Evolutionary conservation across 1,139 yeast species (phyloP), one percentile per base, ranked within the genome.

Genomic region (Geotrichum siamense): DNA sequence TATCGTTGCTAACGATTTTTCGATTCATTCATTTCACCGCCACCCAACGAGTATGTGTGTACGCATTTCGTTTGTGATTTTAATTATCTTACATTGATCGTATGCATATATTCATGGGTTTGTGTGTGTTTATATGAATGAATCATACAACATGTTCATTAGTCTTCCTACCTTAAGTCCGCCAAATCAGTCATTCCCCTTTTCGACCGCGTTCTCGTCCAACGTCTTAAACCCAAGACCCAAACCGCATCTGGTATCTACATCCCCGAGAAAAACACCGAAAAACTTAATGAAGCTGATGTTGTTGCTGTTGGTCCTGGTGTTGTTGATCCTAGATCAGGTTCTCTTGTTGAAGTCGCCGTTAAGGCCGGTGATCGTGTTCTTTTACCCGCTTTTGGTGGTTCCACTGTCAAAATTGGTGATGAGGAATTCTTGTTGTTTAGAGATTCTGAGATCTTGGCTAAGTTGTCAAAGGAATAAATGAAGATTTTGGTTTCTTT

Each of bases 191-290:
- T 91, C 61, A 79, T 82, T 58, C 98, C 98, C 54, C 78, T 91
- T 57, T 75, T 91, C 58, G 97, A 91, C 79, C 83, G 97, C 70
- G 91, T 91, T 49, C 78, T 91, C 55, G 96, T 91, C 52, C 96
- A 87, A 72, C 83, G 96, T 68, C 69, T 84, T 61, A 87, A 87
- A 75, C 94, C 96, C 49, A 80, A 86, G 61, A 76, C 91, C 58
- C 77, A 87, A 72, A 91, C 98, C 48, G 85, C 96, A 46, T 81
- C 94, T 38, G 98, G 98, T 60, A 78, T 91, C 62, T 86, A 79
- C 72, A 83, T 91, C 55, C 98, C 98, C 53, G 98, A 91, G 71
- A 86, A 86, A 74, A 87, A 89, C 73, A 94, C 82, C 59, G 93
- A 86, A 68, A 91, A 91, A 71, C 77, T 86, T 64, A 84, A 84